Evolutionary conservation across 148 eudicot species (phyloP).

Genomic region (Vaccinium vitisidaea): DNA sequence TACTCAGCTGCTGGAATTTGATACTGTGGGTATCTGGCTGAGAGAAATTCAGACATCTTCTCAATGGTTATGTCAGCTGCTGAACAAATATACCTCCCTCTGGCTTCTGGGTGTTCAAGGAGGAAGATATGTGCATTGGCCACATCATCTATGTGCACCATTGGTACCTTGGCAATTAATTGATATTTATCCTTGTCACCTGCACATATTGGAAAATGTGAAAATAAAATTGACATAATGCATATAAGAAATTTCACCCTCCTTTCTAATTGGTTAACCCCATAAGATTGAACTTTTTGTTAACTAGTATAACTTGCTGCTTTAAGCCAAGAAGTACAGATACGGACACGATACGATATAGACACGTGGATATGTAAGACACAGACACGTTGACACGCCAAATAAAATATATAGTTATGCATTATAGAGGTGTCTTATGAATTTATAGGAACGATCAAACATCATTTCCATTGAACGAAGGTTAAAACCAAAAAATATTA

Average conservation of each 20-base stretch:
- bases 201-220: not conserved
- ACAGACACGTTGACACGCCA: too few species aligned
- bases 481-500: too few species aligned
- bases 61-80: not conserved
- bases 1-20: conserved; percentile 10
- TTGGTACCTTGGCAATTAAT: not conserved
- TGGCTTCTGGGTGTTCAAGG: conserved; percentile 24
- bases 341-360: too few species aligned
- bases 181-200: not conserved
- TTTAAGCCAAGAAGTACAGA: not conserved
- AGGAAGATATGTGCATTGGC: conserved; percentile 22
- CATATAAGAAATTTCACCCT: not conserved
- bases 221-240: not conserved
- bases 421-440: too few species aligned
- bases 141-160: conserved; percentile 27
- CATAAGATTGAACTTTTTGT: not conserved
- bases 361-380: too few species aligned
- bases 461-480: too few species aligned
- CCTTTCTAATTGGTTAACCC: not conserved
- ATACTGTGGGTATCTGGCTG: conserved; percentile 21
- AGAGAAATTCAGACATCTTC: conserved; percentile 24
- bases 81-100: conserved; percentile 35
- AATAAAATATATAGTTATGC: too few species aligned
- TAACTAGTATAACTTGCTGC: not conserved
- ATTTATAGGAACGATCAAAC: too few species aligned